Percentiles rank a stretch among this genome's conserved stretches.
Evolutionary conservation across 768 basidiomycete species (phyloP).

Genomic region (Russula lepida): DNA sequence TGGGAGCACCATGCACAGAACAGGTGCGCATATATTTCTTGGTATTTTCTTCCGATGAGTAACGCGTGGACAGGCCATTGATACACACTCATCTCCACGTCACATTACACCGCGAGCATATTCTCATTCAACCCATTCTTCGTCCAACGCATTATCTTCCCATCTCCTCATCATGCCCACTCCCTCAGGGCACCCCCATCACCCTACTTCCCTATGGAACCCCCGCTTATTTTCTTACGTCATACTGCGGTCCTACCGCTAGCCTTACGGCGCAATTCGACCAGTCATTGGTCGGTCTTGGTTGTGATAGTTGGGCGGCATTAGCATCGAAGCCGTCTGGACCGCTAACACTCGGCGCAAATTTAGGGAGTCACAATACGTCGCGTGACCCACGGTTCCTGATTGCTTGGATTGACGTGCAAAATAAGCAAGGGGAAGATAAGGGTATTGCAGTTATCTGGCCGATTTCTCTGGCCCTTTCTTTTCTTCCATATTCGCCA

Average conservation of each 20-base stretch:
- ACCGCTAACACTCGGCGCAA: not conserved
- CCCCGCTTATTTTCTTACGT: conserved; percentile 65
- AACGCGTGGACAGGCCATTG: conserved; percentile 39
- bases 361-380: not conserved
- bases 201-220: conserved; percentile 60
- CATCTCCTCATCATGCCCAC: conserved; percentile 34
- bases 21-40: conserved; percentile 31
- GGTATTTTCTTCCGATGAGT: conserved; percentile 16
- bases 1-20: conserved; percentile 50
- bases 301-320: conserved; percentile 43
- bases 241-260: conserved; percentile 60
- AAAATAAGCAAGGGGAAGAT: conserved; percentile 73
- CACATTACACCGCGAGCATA: conserved; percentile 27
- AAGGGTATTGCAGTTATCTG: conserved; percentile 72
- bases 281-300: conserved; percentile 53
- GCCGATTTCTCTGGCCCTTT: conserved; percentile 51
- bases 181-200: conserved; percentile 57
- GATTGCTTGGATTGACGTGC: conserved; percentile 66
- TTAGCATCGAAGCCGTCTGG: conserved; percentile 10
- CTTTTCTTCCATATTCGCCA: conserved; percentile 31
- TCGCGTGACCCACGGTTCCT: conserved; percentile 35
- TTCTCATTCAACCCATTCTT: conserved; percentile 61
- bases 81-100: conserved; percentile 39
- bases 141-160: conserved; percentile 50
- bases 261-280: conserved; percentile 56